Conservation (phyloP, 495 filamentous ascomycete species). For the Penicillium flavigenum region DNA sequence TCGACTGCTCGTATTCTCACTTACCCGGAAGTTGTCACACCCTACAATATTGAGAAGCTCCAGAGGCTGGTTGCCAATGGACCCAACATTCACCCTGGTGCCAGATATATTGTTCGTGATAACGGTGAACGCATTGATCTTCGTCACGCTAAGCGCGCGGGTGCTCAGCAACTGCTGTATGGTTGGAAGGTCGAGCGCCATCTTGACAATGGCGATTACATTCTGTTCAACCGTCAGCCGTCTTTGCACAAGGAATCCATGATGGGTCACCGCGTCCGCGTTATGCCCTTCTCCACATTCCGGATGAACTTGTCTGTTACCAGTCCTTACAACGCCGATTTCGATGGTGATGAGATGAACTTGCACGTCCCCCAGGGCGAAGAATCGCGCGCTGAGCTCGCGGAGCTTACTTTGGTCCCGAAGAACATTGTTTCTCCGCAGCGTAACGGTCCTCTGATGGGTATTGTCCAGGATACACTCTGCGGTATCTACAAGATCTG, state of each 20-base stretch:
- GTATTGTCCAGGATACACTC: constrained; percentile 97
- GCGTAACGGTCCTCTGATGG: constrained; percentile 95
- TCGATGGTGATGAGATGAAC: constrained; percentile 99
- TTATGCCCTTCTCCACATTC: constrained; percentile 99
- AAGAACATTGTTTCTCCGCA: constrained; percentile 97
- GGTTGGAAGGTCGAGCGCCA: constrained; percentile 99
- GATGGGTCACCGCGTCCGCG: constrained; percentile 97
- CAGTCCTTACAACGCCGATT: constrained; percentile 98
- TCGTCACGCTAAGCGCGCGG: constrained; percentile 82
- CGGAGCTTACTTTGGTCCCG: constrained; percentile 91
- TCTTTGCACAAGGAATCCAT: constrained; percentile 99
- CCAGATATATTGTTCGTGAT: constrained; percentile 89
- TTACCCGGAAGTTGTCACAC: constrained; percentile 96
- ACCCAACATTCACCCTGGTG: constrained; percentile 90
- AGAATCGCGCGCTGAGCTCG: constrained; percentile 91
- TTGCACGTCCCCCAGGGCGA: constrained; percentile 97
- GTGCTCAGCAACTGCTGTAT: constrained; percentile 80
- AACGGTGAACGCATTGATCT: constrained; percentile 93
- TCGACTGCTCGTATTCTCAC: constrained; percentile 88
- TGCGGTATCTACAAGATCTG: constrained; percentile 97
- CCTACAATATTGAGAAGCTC: constrained; percentile 93
- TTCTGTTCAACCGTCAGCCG: constrained; percentile 99
- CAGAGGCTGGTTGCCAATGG: constrained; percentile 87
- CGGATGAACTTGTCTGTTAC: constrained; percentile 96
- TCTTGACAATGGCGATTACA: constrained; percentile 90